Conservation (phyloP, 2,329 filamentous ascomycete species). For the Fusarium sterilihyphosum region DNA sequence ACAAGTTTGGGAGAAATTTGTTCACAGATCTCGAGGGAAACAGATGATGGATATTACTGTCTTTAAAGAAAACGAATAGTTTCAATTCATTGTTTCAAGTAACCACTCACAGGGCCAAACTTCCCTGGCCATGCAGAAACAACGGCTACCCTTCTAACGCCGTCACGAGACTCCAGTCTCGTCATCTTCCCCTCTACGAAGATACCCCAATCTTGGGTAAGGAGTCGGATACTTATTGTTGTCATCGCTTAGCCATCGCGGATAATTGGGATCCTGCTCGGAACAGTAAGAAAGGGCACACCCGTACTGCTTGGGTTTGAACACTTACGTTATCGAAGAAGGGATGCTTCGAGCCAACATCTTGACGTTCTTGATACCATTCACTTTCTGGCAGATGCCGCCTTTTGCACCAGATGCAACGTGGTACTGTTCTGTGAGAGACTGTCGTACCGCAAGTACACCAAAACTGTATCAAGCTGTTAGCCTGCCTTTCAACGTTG, state of each 20-base stretch:
- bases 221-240: slow-evolving; percentile 5
- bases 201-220: not conserved
- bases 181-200: not conserved
- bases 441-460: slow-evolving; percentile 19
- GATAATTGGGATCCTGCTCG: slow-evolving; percentile 8
- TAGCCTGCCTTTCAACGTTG: not conserved
- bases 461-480: slow-evolving; percentile 5
- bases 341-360: not conserved
- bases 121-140: not conserved
- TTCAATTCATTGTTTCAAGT: not conserved
- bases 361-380: not conserved
- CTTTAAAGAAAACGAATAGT: fast-evolving
- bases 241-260: slow-evolving; percentile 6
- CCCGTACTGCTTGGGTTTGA: fast-evolving
- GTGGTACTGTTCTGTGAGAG: not conserved
- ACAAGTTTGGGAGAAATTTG: not conserved
- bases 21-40: not conserved
- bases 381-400: slow-evolving; percentile 17
- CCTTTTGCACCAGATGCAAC: slow-evolving; percentile 33
- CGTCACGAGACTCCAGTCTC: fast-evolving
- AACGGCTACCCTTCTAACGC: fast-evolving
- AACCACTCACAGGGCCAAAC: not conserved
- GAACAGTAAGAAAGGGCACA: fast-evolving
- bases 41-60: not conserved
- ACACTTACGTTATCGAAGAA: slow-evolving; percentile 26